Percentiles rank a stretch among this genome's conserved stretches.
Evolutionary conservation across 2,329 filamentous ascomycete species (phyloP).

Genomic region (Dactylonectria estremocensis): DNA sequence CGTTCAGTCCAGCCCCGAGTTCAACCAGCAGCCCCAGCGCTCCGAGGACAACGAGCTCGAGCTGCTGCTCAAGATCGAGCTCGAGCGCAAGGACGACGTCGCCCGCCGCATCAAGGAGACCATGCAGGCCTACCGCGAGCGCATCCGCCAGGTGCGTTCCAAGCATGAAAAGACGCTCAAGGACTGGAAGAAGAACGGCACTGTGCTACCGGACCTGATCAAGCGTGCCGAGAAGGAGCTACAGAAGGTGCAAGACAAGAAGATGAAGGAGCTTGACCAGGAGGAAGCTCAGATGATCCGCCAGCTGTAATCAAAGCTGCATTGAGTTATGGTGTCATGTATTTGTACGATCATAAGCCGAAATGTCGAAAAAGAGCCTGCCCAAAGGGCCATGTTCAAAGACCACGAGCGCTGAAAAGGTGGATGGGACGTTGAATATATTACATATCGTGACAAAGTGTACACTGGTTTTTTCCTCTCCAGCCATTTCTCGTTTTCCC

Average conservation of each 20-base stretch:
- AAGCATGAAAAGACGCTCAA: slow-evolving; percentile 65
- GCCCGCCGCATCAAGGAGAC: slow-evolving; percentile 60
- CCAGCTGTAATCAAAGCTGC: slow-evolving; percentile 53
- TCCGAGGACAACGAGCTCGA: slow-evolving; percentile 73
- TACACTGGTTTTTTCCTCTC: slow-evolving; percentile 42
- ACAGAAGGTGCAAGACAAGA: slow-evolving; percentile 68
- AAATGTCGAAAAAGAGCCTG: not conserved
- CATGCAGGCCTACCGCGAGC: slow-evolving; percentile 66
- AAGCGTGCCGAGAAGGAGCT: slow-evolving; percentile 63
- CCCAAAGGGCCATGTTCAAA: not conserved
- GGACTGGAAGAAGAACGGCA: slow-evolving; percentile 63
- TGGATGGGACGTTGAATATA: slow-evolving; percentile 45
- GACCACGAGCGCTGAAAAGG: slow-evolving; percentile 17
- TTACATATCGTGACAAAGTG: slow-evolving; percentile 49
- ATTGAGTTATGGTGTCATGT: slow-evolving; percentile 23
- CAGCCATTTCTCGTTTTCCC: slow-evolving; percentile 27
- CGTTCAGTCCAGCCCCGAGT: slow-evolving; percentile 66
- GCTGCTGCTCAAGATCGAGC: slow-evolving; percentile 68
- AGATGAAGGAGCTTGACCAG: slow-evolving; percentile 65
- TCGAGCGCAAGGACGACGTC: slow-evolving; percentile 65
- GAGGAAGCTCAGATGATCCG: slow-evolving; percentile 66
- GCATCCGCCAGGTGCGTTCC: slow-evolving; percentile 63
- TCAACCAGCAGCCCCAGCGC: slow-evolving; percentile 74
- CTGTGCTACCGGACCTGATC: slow-evolving; percentile 64
- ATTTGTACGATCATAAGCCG: slow-evolving; percentile 12